These are phyloP conservation scores for Papiliotrema fonsecae DNA, from an alignment of 1,284 basidiomycete species.

Conservation along the genomic window DNA sequence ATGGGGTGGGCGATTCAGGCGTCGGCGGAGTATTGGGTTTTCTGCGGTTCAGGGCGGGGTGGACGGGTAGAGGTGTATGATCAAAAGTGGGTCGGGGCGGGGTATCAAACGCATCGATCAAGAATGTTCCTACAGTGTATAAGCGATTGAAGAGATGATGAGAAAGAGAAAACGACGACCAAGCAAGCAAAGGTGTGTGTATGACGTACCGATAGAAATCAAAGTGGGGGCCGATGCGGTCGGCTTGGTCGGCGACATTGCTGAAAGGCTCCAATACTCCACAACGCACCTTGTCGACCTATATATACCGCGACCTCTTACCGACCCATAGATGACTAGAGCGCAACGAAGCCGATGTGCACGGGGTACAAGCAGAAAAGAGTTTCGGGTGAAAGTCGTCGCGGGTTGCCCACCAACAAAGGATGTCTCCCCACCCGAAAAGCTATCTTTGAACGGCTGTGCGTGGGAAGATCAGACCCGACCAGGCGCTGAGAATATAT, in stretches of 20 bases:
- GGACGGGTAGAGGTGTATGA: background rate
- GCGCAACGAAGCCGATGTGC: too few relatives aligned
- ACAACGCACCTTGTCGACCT: background rate
- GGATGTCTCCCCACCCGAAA: too few relatives aligned
- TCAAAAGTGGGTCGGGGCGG: conserved; percentile 16
- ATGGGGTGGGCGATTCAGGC: background rate
- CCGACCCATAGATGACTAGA: too few relatives aligned
- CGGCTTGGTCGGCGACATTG: background rate
- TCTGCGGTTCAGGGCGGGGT: background rate
- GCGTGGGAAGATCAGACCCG: too few relatives aligned
- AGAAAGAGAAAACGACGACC: background rate
- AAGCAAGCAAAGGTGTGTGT: background rate
- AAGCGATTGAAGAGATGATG: background rate
- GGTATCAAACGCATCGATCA: conserved; percentile 33
- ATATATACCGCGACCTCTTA: too few relatives aligned
- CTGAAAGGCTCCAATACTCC: background rate
- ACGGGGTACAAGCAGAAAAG: too few relatives aligned
- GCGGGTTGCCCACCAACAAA: too few relatives aligned
- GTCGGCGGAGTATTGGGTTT: background rate
- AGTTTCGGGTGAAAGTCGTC: too few relatives aligned
- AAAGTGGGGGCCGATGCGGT: conserved; percentile 11
- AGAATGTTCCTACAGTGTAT: conserved; percentile 22
- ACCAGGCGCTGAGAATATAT: too few relatives aligned
- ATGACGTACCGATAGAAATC: conserved; percentile 29
- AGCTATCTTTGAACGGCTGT: too few relatives aligned